Evolutionary conservation across 2,329 filamentous ascomycete species (phyloP).

Genomic region (Colletotrichum zoysiae): DNA sequence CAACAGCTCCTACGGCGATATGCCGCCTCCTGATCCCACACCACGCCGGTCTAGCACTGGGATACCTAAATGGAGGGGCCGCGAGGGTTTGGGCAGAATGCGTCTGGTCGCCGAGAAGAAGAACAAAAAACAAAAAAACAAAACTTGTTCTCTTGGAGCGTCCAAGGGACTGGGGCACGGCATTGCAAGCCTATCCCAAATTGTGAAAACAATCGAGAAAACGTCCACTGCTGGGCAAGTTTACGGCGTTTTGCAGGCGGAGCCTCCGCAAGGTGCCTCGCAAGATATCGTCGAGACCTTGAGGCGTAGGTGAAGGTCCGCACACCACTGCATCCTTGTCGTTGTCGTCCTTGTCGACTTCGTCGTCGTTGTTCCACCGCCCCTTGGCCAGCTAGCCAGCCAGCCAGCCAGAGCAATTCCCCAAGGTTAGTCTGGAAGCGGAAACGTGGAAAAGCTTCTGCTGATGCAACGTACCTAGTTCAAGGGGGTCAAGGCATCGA

Average conservation of each 20-base stretch:
- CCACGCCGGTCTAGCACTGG: not conserved
- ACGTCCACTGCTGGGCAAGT: slow-evolving; percentile 10
- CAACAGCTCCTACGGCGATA: not conserved
- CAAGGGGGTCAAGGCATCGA: not conserved
- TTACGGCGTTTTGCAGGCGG: slow-evolving; percentile 23
- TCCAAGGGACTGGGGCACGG: not conserved
- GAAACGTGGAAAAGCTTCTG: slow-evolving; percentile 6
- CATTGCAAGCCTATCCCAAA: not conserved
- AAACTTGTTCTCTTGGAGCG: not conserved
- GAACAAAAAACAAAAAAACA: not conserved
- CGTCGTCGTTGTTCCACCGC: slow-evolving; percentile 16
- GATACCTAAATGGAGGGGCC: too few relatives aligned
- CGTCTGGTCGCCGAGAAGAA: not conserved
- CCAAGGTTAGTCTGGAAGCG: slow-evolving; percentile 1
- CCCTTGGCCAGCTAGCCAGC: not conserved
- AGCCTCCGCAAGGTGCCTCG: slow-evolving; percentile 18
- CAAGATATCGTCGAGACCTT: slow-evolving; percentile 14
- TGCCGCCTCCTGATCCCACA: not conserved
- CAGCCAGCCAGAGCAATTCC: slow-evolving; percentile 8
- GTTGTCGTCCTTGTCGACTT: slow-evolving; percentile 3
- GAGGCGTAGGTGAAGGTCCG: not conserved
- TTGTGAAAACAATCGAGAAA: slow-evolving; percentile 1
- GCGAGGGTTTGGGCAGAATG: not conserved
- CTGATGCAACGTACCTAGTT: slow-evolving; percentile 5
- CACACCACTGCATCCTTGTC: slow-evolving; percentile 27